These are phyloP conservation scores for Polyporus arcularius DNA, from an alignment of 768 basidiomycete genomes.

Conservation along the genomic window DNA sequence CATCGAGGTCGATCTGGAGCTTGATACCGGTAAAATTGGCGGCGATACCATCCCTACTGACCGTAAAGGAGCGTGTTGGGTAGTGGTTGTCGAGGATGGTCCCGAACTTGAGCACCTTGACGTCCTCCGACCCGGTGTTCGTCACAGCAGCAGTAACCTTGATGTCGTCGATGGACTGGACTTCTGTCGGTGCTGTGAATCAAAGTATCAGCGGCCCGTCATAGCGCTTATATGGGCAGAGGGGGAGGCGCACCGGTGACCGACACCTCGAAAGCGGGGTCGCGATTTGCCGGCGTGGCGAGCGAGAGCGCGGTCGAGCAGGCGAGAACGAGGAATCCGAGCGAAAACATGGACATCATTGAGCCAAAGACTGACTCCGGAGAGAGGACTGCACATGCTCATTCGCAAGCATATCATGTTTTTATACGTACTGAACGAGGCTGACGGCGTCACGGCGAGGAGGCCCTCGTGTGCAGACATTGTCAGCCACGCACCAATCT, in stretches of 20 bases:
- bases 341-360: conserved; percentile 6
- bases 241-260: conserved; percentile 5
- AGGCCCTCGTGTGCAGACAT: no score
- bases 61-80: conserved; percentile 46
- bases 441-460: no score
- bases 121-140: conserved; percentile 40
- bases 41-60: conserved; percentile 40
- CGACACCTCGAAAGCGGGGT: conserved; percentile 17
- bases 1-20: conserved; percentile 33
- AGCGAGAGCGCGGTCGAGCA: conserved; percentile 14
- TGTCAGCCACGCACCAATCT: no score
- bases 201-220: conserved; percentile 20
- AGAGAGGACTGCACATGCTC: no score
- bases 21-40: conserved; percentile 47
- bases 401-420: no score
- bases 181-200: conserved; percentile 23
- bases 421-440: no score
- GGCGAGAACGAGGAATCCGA: conserved; percentile 13
- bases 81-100: conserved; percentile 45
- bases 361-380: not conserved
- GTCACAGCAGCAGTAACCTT: conserved; percentile 43
- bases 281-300: conserved; percentile 15
- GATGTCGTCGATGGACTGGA: conserved; percentile 41
- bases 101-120: conserved; percentile 48
- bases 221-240: not conserved